phyloP scores from a whole-genome alignment of 1,284 basidiomycete species.

The Afroboletus lepidellus region DNA sequence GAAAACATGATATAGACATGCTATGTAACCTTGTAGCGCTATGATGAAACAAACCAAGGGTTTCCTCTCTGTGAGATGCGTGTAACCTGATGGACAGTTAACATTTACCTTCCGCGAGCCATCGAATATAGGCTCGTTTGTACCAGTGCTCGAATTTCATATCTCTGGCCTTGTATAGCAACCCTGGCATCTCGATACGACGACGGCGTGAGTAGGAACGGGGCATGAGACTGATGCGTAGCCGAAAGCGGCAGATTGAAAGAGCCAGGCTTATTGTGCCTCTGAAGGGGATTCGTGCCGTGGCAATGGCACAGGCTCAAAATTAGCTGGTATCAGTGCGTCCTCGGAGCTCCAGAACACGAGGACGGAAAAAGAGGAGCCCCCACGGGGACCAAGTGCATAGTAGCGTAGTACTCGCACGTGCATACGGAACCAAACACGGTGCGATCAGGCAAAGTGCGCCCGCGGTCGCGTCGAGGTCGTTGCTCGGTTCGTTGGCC shows the following conservation, averaged over 20 bases:
- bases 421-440: conserved; percentile 7
- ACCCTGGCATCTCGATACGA: background rate
- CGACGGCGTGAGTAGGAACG: conserved; percentile 3
- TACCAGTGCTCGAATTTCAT: conserved; percentile 12
- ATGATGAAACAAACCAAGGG: background rate
- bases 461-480: conserved; percentile 1
- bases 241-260: conserved; percentile 26
- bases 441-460: conserved; percentile 11
- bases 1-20: conserved; percentile 22
- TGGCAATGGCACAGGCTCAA: background rate
- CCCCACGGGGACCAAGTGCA: background rate
- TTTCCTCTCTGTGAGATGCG: background rate
- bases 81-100: conserved; percentile 2
- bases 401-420: background rate
- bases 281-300: conserved; percentile 5
- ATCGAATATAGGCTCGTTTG: conserved; percentile 7
- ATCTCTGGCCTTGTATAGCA: background rate
- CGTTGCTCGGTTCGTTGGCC: background rate
- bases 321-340: background rate
- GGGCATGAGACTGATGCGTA: conserved; percentile 11
- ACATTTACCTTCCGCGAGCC: conserved; percentile 3
- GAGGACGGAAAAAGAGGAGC: conserved; percentile 5
- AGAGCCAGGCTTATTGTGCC: conserved; percentile 8
- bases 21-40: conserved; percentile 24
- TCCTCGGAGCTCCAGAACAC: conserved; percentile 2